phyloP scores from a whole-genome alignment of 805 yeast genomes.

The Monosporozyma siamensis region DNA sequence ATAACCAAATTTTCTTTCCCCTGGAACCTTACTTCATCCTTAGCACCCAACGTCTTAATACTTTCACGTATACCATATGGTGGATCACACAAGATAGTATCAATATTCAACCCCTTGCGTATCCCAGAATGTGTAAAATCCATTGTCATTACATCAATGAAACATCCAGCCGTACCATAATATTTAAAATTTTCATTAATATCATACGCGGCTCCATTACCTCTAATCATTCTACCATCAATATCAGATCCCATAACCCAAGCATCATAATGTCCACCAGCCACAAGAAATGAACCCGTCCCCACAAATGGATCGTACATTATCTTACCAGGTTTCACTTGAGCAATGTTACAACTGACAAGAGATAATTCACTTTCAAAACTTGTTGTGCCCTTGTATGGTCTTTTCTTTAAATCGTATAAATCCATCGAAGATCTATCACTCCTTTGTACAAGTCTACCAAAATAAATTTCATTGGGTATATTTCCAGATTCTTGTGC shows the following conservation, averaged over 20 bases:
- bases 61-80: slow-evolving; percentile 98
- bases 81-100: slow-evolving; percentile 88
- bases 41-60: slow-evolving; percentile 83
- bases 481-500: neutral
- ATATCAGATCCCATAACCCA: slow-evolving; percentile 81
- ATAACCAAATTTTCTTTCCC: slow-evolving; percentile 70
- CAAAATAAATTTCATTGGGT: slow-evolving; percentile 62
- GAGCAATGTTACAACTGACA: slow-evolving; percentile 80
- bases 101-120: slow-evolving; percentile 51
- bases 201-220: slow-evolving; percentile 38
- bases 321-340: slow-evolving; percentile 52
- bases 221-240: slow-evolving; percentile 70
- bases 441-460: slow-evolving; percentile 56
- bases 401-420: slow-evolving; percentile 73
- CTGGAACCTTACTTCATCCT: slow-evolving; percentile 52
- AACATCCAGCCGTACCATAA: slow-evolving; percentile 48
- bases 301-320: slow-evolving; percentile 95
- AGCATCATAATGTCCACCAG: slow-evolving; percentile 81
- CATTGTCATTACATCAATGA: slow-evolving; percentile 76
- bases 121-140: slow-evolving; percentile 91
- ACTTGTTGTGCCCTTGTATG: slow-evolving; percentile 90
- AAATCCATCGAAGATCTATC: slow-evolving; percentile 62
- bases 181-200: slow-evolving; percentile 64
- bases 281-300: slow-evolving; percentile 87
- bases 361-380: slow-evolving; percentile 90